phyloP scores from a whole-genome alignment of 2,329 filamentous ascomycete species.

The Cercospora sp. region DNA sequence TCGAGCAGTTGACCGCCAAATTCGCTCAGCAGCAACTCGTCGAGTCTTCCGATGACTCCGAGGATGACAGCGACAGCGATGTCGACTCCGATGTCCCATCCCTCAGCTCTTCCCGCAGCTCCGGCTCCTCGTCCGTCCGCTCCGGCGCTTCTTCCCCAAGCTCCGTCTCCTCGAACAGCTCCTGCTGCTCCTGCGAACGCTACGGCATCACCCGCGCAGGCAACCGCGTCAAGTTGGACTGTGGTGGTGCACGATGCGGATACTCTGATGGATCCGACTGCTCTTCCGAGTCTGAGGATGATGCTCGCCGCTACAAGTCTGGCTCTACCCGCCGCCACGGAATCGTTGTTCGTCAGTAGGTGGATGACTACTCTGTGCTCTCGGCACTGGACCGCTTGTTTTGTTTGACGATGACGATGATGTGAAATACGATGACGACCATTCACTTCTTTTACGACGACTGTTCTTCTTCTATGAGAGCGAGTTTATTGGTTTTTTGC shows the following conservation, averaged over 20 bases:
- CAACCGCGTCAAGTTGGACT: conserved; percentile 94
- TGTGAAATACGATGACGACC: not conserved
- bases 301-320: conserved; percentile 22
- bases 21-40: conserved; percentile 54
- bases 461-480: conserved; percentile 1
- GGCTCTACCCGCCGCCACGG: conserved; percentile 49
- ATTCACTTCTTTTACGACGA: not conserved
- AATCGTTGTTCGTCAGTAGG: conserved; percentile 43
- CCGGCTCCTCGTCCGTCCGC: conserved; percentile 35
- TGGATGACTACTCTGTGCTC: conserved; percentile 9
- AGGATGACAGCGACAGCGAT: conserved; percentile 55
- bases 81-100: conserved; percentile 48
- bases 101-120: conserved; percentile 68
- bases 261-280: conserved; percentile 70
- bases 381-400: not conserved
- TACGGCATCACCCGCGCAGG: conserved; percentile 91
- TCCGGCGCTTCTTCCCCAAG: conserved; percentile 45
- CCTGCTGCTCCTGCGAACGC: conserved; percentile 86
- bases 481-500: conserved; percentile 4
- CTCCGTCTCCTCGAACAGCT: conserved; percentile 53
- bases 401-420: conserved; percentile 8
- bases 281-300: conserved; percentile 67
- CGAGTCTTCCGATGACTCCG: conserved; percentile 71
- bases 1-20: conserved; percentile 70
- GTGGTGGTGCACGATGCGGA: conserved; percentile 83